Evolutionary conservation across 495 filamentous ascomycete species (phyloP), one percentile per base, ranked within the genome.

Genomic region (Bryoglossum gracile): DNA sequence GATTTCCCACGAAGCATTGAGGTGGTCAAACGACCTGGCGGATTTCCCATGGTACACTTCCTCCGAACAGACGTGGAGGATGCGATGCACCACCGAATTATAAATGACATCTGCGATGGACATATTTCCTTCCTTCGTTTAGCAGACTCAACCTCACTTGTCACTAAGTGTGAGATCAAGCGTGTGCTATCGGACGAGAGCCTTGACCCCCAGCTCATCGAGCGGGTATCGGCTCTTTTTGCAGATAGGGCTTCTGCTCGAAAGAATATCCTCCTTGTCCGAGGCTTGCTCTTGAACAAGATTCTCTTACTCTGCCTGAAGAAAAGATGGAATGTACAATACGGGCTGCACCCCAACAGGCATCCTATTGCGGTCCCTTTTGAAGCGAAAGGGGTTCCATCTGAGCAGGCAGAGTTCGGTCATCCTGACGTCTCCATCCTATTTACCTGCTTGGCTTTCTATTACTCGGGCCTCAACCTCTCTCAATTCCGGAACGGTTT

Each of bases 401-500:
- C n/a, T n/a, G n/a, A n/a, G n/a, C n/a, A n/a, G n/a, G n/a, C n/a
- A n/a, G n/a, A n/a, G n/a, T n/a, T n/a, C n/a, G n/a, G n/a, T n/a
- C n/a, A n/a, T n/a, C n/a, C 75, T 3, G 75, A 79, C 55, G 74
- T 76, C 4, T 66, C 73, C 8, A 78, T 78, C 17, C 25, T 76
- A 0, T 71, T 77, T 17, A 78, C 75, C 0, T 75, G 69, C 33
- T 54, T 79, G 2, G 60, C 69, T 0, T 78, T 76, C 53, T 79
- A 77, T 53, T 77, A 76, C 41, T 56, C 61, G 11, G 72, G 75
- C 5, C 41, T 79, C 0, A 64, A 42, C 21, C 8, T 55, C 14
- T 33, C 46, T 9, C 71, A 76, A 37, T 61, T 77, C 5, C 54
- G 55, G n/a, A n/a, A n/a, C n/a, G n/a, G n/a, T n/a, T 58, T 73